These are phyloP conservation scores for Myxozyma neglecta DNA, from an alignment of 805 yeast genomes.

Conservation along the genomic window DNA sequence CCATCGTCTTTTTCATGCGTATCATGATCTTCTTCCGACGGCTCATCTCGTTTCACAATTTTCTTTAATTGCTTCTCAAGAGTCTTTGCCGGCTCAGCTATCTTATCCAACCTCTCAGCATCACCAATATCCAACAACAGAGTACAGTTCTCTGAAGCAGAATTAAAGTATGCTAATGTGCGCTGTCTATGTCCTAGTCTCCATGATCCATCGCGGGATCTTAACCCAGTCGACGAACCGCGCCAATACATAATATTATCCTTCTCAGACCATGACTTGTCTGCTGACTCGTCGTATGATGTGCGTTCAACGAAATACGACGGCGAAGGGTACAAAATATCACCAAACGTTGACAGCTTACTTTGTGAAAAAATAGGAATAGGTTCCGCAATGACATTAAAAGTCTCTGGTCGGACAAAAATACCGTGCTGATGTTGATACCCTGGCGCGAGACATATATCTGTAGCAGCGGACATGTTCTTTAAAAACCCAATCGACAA, in stretches of 20 bases:
- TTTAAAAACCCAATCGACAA: slow-evolving; percentile 28
- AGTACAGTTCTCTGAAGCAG: slow-evolving; percentile 24
- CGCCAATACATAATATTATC: slow-evolving; percentile 30
- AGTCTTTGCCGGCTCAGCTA: background rate
- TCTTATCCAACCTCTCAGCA: background rate
- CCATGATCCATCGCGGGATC: slow-evolving; percentile 30
- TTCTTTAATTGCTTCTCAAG: background rate
- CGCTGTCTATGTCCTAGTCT: slow-evolving; percentile 33
- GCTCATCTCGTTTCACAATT: background rate
- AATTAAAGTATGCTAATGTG: slow-evolving; percentile 18
- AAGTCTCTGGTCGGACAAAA: slow-evolving; percentile 30
- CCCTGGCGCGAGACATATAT: slow-evolving; percentile 31
- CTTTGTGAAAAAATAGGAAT: slow-evolving; percentile 33
- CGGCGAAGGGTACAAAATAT: slow-evolving; percentile 33
- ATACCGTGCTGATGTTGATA: slow-evolving; percentile 30
- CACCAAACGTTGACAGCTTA: slow-evolving; percentile 31
- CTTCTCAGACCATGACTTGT: slow-evolving; percentile 31
- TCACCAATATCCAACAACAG: slow-evolving; percentile 21
- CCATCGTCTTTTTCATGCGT: background rate
- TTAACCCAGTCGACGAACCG: slow-evolving; percentile 33
- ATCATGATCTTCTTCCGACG: background rate
- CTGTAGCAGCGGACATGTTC: slow-evolving; percentile 29
- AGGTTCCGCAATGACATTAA: slow-evolving; percentile 26
- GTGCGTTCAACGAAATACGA: slow-evolving; percentile 29
- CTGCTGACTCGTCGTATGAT: slow-evolving; percentile 16